These are phyloP conservation scores for Kodamaea kakaduensis DNA, from an alignment of 805 yeast species.

Conservation along the genomic window DNA sequence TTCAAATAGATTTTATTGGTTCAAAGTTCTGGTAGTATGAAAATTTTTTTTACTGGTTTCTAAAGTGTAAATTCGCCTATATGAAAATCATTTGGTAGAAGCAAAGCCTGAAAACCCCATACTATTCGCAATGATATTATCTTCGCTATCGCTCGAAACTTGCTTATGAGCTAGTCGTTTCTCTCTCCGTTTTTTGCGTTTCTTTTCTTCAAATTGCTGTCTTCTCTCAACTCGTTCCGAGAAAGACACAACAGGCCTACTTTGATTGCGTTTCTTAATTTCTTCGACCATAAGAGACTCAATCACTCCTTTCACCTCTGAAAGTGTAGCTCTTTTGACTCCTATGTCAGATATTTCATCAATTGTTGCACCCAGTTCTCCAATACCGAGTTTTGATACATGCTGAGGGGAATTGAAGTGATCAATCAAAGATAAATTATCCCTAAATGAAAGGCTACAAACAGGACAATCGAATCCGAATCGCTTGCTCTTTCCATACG, in stretches of 20 bases:
- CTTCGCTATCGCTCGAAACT: constrained; percentile 10
- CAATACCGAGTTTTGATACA: constrained; percentile 31
- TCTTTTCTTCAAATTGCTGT: constrained; percentile 34
- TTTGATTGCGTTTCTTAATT: constrained; percentile 13
- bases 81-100: constrained; percentile 34
- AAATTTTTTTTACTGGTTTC: constrained; percentile 7
- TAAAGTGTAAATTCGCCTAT: constrained; percentile 1
- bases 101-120: constrained; percentile 66
- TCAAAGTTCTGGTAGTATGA: constrained; percentile 11
- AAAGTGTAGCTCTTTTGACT: constrained; percentile 30
- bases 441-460: constrained; percentile 79
- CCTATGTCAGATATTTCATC: constrained; percentile 29
- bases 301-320: constrained; percentile 30
- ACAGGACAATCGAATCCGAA: constrained; percentile 83
- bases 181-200: constrained; percentile 23
- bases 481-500: constrained; percentile 45
- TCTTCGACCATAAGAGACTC: constrained; percentile 26
- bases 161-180: constrained; percentile 20
- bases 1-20: constrained; percentile 23
- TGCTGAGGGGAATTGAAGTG: constrained; percentile 80
- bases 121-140: constrained; percentile 22
- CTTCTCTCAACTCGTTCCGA: constrained; percentile 39
- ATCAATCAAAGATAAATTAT: constrained; percentile 74
- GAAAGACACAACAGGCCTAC: constrained; percentile 24
- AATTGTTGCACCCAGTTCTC: constrained; percentile 12